Evolutionary conservation across 257 asterid species (phyloP), one percentile per base, ranked within the genome.

Genomic region (Penstemon barbatus): DNA sequence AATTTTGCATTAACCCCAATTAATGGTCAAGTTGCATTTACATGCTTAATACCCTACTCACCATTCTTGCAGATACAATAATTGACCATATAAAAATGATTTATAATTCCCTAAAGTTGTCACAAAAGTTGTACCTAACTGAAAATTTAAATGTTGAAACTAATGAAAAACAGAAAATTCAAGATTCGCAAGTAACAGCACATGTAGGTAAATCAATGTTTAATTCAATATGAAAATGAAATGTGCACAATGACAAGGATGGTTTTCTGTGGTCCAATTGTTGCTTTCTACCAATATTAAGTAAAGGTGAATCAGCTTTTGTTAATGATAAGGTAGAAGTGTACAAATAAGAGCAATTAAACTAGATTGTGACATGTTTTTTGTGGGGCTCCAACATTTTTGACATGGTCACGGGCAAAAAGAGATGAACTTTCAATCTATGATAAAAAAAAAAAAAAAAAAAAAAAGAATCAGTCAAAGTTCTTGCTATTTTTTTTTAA

Each of bases 261-360:
- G 76, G 68, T 57, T 69, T 58, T 7, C 42, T 69, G 77, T 65
- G 74, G 71, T 74, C 78, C 82, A 63, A 57, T 73, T 61, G 57
- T 80, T 71, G 60, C 59, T 63, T 39, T 67, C 61, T 52, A 66
- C 49, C 50, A 33, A 56, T 7, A 60, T 69, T 54, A 11, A 13
- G 58, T 39, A 44, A 66, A 42, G 68, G 13, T 25, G 43, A n/a
- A 19, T n/a, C 54, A 43, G 37, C 70, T 63, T 64, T 10, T 71
- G 61, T 62, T 38, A 19, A 74, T 68, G 60, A 43, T 49, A 39
- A 74, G 68, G 37, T 13, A 56, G 7, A 59, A 36, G 75, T 15
- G 9, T 11, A 52, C 13, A 65, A 66, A 48, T 33, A 64, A 44
- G 18, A 48, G 64, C 18, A 4, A 37, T 36, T 40, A 61, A 53